phyloP scores from a whole-genome alignment of 2,329 filamentous ascomycete genomes.

The Fusarium dlaminii region DNA sequence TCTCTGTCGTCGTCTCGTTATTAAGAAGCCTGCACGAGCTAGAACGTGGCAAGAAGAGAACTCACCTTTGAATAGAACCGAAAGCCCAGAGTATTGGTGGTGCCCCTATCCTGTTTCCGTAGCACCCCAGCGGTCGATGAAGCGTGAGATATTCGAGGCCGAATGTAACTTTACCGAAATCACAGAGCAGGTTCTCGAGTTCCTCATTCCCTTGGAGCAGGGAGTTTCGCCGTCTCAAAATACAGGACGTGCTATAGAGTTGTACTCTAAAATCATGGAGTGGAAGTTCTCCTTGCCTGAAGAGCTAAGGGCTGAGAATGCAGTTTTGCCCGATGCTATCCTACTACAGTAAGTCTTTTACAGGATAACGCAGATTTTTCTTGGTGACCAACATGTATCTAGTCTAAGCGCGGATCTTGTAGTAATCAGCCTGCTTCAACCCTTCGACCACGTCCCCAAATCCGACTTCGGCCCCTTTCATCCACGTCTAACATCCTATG shows the following conservation, averaged over 20 bases:
- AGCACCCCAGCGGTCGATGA: constrained; percentile 1
- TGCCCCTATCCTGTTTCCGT: constrained; percentile 18
- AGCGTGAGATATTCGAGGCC: constrained; percentile 24
- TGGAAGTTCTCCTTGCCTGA: constrained; percentile 27
- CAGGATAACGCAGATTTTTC: accelerated
- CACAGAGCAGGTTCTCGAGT: constrained; percentile 17
- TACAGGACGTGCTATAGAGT: background rate
- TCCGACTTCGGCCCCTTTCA: constrained; percentile 19
- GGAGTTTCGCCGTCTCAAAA: background rate
- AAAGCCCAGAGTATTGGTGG: constrained; percentile 28
- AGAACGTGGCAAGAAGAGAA: constrained; percentile 18
- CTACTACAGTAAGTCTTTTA: constrained; percentile 11
- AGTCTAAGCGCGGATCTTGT: constrained; percentile 18
- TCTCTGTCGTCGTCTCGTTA: constrained; percentile 4
- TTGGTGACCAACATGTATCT: background rate
- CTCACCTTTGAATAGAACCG: background rate
- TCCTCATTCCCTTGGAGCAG: constrained; percentile 14
- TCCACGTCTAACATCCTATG: constrained; percentile 8
- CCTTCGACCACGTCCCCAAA: constrained; percentile 16
- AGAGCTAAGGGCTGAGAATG: constrained; percentile 16
- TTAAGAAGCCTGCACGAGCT: background rate
- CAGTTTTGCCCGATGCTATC: constrained; percentile 8
- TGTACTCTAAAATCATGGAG: constrained; percentile 13
- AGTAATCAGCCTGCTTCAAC: constrained; percentile 15
- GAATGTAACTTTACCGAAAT: constrained; percentile 24